phyloP scores from a whole-genome alignment of 2,329 filamentous ascomycete genomes.

The Venturia pyrina region DNA sequence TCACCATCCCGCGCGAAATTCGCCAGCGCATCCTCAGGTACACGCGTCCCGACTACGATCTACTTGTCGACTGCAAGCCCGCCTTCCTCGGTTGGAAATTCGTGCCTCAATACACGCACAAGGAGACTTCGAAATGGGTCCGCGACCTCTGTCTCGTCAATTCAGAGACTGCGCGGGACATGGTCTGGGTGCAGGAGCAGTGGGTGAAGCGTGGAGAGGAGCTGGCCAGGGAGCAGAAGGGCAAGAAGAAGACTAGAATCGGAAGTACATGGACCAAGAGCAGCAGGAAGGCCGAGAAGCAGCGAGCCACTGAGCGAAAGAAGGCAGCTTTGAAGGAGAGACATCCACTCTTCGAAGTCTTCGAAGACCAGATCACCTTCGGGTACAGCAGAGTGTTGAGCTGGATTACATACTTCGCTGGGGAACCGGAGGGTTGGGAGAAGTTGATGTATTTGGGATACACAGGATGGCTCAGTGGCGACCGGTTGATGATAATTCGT shows the following conservation, averaged over 20 bases:
- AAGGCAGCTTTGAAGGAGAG: neutral
- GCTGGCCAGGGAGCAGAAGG: neutral
- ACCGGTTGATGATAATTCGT: neutral
- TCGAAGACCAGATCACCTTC: neutral
- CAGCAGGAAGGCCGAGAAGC: neutral
- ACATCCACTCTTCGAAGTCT: neutral
- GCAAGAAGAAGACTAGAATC: neutral
- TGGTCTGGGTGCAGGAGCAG: neutral
- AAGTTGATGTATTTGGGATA: neutral
- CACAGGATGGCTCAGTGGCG: neutral
- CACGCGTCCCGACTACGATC: neutral
- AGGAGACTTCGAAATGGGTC: neutral
- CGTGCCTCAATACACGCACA: neutral
- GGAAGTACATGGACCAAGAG: neutral
- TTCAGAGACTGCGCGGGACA: neutral
- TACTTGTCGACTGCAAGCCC: neutral
- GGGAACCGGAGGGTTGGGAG: neutral
- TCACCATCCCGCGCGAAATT: neutral
- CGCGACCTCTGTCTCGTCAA: neutral
- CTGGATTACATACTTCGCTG: neutral
- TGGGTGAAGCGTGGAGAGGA: neutral
- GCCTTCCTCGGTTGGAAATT: neutral
- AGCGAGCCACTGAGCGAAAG: neutral
- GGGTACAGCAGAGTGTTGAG: neutral
- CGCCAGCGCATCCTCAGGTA: neutral